A percentile compares a stretch with the other conserved stretches of the same genome.
These are phyloP conservation scores for Leccinum fibrillosum DNA, from an alignment of 768 basidiomycete genomes.

Conservation along the genomic window DNA sequence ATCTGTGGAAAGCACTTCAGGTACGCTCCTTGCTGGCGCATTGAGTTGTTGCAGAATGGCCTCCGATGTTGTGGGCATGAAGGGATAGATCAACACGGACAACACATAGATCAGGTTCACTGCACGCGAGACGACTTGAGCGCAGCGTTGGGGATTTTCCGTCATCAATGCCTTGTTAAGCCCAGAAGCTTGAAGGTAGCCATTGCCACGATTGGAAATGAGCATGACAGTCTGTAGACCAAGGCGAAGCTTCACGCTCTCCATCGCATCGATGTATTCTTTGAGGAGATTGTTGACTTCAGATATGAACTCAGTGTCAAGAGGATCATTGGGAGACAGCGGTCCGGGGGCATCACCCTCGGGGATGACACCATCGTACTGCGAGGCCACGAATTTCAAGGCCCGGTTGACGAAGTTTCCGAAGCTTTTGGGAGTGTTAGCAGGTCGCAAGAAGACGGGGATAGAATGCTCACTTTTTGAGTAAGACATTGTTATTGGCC, in stretches of 20 bases:
- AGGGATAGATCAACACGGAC: conserved; percentile 84
- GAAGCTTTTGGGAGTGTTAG: conserved; percentile 48
- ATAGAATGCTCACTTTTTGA: conserved; percentile 73
- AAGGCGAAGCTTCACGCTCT: conserved; percentile 82
- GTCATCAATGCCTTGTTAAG: conserved; percentile 88
- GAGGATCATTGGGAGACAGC: conserved; percentile 60
- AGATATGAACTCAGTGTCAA: conserved; percentile 72
- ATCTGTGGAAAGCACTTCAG: conserved; percentile 70
- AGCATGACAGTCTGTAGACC: conserved; percentile 89
- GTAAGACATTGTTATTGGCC: conserved; percentile 87
- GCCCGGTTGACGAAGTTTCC: conserved; percentile 97
- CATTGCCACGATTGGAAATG: conserved; percentile 85
- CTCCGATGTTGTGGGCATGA: conserved; percentile 90
- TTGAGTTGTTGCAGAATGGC: conserved; percentile 85
- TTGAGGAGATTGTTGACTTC: conserved; percentile 77
- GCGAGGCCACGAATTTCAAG: conserved; percentile 88
- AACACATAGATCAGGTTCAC: conserved; percentile 91
- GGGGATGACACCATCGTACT: conserved; percentile 77
- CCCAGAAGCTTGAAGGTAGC: conserved; percentile 89
- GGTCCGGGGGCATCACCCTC: conserved; percentile 71
- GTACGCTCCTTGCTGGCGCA: conserved; percentile 80
- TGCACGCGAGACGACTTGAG: conserved; percentile 84
- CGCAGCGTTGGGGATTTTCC: conserved; percentile 80
- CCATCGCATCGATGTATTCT: conserved; percentile 86
- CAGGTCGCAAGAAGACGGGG: not conserved